Base-by-base conservation (phyloP, 345 rosid genomes). In the Euphorbia lathyris region DNA sequence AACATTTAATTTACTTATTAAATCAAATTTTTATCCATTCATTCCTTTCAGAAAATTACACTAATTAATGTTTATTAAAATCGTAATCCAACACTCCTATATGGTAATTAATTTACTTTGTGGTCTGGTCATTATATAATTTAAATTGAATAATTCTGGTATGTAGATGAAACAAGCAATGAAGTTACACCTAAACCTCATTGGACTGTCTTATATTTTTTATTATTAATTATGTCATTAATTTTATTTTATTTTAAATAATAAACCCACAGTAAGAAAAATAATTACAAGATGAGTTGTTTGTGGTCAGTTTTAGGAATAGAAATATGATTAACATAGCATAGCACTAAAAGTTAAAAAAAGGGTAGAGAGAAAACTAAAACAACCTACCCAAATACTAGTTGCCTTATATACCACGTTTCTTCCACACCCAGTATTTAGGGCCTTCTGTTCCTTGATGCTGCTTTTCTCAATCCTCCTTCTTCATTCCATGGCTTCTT, bases 361-460 rank as follows among this genome's bases (percentile, higher is more conserved):
- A 32, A 52, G 20, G 27, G 36, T 4, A 12, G 66, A 25, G 52
- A 43, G 70, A 70, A 32, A 65, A 68, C 75, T 36, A 80, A 74
- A 83, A 72, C 76, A 74, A 74, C 83, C 76, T 61, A 66, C 78
- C 72, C 40, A 50, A 82, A 40, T 63, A n/a, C n/a, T n/a, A 40
- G 85, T 80, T 83, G 83, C 86, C 85, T 87, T 74, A 79, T 75
- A 69, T 66, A 25, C 78, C 85, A 89, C 91, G 95, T 84, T 83
- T 85, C 91, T 81, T 58, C 69, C 71, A 74, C 81, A 61, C 62
- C 57, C 67, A 63, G 77, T 81, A 78, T 70, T 83, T 79, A 65
- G 74, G 82, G 72, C 65, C 65, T 59, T 70, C 66, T 70, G 76
- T 77, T 67, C 60, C 67, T 67, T 20, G 30, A 0, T 27, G 27